These are phyloP conservation scores for Fraxinus albicans DNA, from an alignment of 305 asterid species.

Conservation along the genomic window DNA sequence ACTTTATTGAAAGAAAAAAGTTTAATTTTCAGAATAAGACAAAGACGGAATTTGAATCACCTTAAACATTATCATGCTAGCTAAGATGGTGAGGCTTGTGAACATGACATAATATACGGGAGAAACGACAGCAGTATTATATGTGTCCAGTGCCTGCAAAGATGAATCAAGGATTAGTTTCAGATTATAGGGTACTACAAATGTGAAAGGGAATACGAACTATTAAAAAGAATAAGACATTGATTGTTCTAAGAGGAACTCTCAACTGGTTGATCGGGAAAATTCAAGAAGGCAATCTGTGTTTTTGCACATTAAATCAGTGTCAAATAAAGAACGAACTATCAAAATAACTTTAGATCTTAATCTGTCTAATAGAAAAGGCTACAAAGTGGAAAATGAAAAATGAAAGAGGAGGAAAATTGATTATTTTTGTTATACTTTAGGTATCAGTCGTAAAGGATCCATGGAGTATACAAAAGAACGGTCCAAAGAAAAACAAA, in stretches of 20 bases:
- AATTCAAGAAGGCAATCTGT: not conserved
- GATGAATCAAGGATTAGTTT: not conserved
- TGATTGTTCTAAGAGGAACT: not conserved
- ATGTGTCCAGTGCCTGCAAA: conserved; percentile 70
- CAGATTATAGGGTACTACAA: not conserved
- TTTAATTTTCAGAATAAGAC: not conserved
- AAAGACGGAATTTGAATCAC: conserved; percentile 24
- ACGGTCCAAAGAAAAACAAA: not conserved
- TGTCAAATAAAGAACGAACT: not conserved
- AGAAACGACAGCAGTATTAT: conserved; percentile 70
- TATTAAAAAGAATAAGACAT: not conserved
- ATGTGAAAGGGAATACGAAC: not conserved
- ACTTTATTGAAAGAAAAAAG: not conserved
- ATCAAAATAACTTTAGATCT: not conserved
- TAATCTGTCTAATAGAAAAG: not conserved
- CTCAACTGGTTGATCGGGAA: not conserved
- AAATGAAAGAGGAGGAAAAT: not conserved
- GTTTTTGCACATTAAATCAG: not conserved
- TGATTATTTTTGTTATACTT: not conserved
- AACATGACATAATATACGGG: conserved; percentile 82
- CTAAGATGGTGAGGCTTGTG: conserved; percentile 66
- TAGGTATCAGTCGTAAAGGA: not conserved
- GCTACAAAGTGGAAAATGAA: not conserved
- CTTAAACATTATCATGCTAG: conserved; percentile 80
- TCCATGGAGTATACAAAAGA: not conserved